These are phyloP conservation scores for Puccinia polysora DNA, from an alignment of 1,284 basidiomycete genomes.

Conservation along the genomic window DNA sequence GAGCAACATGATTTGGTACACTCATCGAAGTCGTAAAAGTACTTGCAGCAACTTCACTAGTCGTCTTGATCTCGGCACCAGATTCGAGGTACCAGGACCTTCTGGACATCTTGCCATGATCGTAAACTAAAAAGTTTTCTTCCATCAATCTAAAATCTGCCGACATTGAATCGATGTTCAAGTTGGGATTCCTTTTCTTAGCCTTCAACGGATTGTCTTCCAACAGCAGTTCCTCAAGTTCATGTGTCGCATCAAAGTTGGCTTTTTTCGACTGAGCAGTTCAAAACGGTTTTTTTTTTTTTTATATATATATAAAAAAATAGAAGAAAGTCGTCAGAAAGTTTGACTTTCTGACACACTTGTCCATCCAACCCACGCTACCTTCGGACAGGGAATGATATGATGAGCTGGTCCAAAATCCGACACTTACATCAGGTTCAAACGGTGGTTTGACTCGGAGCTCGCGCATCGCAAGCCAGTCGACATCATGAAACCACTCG, in stretches of 20 bases:
- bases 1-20: neutral
- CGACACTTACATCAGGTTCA: constrained; percentile 72
- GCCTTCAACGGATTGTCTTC: constrained; percentile 98
- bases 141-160: constrained; percentile 95
- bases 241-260: constrained; percentile 98
- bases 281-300: constrained; percentile 31
- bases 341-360: neutral
- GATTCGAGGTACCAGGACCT: constrained; percentile 69
- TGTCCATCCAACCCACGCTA: neutral
- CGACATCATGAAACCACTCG: constrained; percentile 64
- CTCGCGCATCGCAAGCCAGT: constrained; percentile 77
- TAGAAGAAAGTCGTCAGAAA: neutral
- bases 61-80: constrained; percentile 6
- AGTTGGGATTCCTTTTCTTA: constrained; percentile 79
- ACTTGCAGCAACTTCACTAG: neutral
- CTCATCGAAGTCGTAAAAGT: constrained; percentile 14
- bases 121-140: constrained; percentile 78
- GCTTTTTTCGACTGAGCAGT: constrained; percentile 78
- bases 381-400: constrained; percentile 11
- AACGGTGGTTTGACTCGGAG: constrained; percentile 82
- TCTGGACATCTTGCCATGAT: constrained; percentile 64
- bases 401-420: constrained; percentile 34
- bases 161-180: constrained; percentile 75
- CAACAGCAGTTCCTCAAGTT: constrained; percentile 86
- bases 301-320: neutral